Base-by-base conservation (phyloP, 345 rosid genomes). In the Odontarrhena argentea region DNA sequence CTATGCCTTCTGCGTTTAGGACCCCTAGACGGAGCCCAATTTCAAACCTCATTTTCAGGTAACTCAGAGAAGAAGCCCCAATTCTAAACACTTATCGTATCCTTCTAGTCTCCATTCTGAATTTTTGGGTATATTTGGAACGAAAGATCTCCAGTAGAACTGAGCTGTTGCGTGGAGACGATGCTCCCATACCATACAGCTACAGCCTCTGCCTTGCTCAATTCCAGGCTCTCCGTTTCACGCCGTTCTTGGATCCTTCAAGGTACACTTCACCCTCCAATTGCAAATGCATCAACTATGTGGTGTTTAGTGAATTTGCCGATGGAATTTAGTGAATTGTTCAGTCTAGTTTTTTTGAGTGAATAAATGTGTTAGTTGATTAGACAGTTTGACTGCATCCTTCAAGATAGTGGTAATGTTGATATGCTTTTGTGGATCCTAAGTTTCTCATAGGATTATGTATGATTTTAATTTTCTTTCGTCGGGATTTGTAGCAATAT, bases 101-200 rank as follows among this genome's bases (percentile, higher is more conserved):
- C 18, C 22, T 18, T 18, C 22, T 18, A 18, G 22, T 18, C 22
- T 18, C 22, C 10, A 6, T 49, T 57, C 35, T 49, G 47, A 41
- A 14, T 0, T 46, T 14, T 3, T 26, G 1, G 24, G 10, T 0
- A 18, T 18, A 18, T 18, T 3, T 45, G 50, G 36, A 25, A 3
- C 25, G 25, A 59, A 47, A 92, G 98, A 79, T 86, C 88, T 7
- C 95, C 96, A 1, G 86, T 89, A 73, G 92, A 85, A 73, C 30
- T 89, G 81, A 87, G 96, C 81, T 82, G 82, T 68, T 83, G 92
- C 73, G 82, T 85, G 55, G 96, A 86, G 73, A 79, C 96, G n/a
- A 73, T 89, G 89, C 78, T 89, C 62, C 96, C 98, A 14, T 84
- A 85, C 67, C 96, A 92, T 82, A 85, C 96, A 2, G 96, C 88